phyloP scores from a whole-genome alignment of 2,329 filamentous ascomycete species.

The Beauveria sp. region DNA sequence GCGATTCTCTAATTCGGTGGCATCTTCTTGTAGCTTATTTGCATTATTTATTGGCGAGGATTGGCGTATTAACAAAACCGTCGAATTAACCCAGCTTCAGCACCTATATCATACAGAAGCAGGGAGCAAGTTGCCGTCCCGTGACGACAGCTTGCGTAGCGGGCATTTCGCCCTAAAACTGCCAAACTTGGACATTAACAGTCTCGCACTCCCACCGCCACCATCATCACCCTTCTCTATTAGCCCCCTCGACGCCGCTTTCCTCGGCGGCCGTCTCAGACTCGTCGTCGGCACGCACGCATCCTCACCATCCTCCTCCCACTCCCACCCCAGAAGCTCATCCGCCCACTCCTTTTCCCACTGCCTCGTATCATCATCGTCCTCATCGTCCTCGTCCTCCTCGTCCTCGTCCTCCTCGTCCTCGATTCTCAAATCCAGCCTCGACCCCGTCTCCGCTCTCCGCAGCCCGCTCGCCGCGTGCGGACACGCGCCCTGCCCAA shows the following conservation, averaged over 20 bases:
- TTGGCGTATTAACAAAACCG: too few relatives aligned
- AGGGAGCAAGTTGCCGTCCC: not conserved
- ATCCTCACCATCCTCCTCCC: not conserved
- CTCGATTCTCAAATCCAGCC: constrained; percentile 4
- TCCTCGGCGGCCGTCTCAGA: not conserved
- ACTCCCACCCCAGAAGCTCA: not conserved
- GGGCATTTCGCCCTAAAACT: not conserved
- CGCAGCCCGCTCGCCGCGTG: constrained; percentile 23
- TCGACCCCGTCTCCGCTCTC: not conserved
- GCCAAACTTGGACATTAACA: constrained; percentile 1
- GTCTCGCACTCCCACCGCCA: not conserved
- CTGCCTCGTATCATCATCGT: not conserved
- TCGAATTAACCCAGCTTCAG: not conserved
- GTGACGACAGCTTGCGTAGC: not conserved
- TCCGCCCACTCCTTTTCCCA: constrained; percentile 9
- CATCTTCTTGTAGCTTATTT: too few relatives aligned
- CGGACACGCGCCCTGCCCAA: constrained; percentile 48
- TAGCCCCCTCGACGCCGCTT: not conserved
- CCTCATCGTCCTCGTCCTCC: not conserved
- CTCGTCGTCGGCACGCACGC: constrained; percentile 3
- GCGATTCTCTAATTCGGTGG: too few relatives aligned
- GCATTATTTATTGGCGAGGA: too few relatives aligned
- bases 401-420: not conserved
- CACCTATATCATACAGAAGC: not conserved
- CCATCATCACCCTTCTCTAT: not conserved